phyloP scores from a whole-genome alignment of 2,329 filamentous ascomycete genomes.

The Cladosporium sp. region DNA sequence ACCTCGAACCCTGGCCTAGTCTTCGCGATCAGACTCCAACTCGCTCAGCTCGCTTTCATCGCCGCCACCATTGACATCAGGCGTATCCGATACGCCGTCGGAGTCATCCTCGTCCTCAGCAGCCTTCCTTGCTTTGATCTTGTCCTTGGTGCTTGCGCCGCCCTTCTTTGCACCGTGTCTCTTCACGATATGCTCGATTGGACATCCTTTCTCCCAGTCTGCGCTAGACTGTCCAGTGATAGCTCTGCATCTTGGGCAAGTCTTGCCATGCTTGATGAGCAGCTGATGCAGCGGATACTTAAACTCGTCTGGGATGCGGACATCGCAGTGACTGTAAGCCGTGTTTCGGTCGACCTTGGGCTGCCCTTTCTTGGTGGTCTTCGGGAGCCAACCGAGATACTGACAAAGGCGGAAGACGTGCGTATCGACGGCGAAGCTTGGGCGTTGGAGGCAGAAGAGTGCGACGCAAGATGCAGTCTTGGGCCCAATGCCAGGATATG shows the following conservation, averaged over 20 bases:
- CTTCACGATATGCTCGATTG: conserved; percentile 60
- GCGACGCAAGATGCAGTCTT: conserved; percentile 64
- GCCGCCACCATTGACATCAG: conserved; percentile 65
- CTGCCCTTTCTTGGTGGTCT: conserved; percentile 39
- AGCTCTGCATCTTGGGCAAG: conserved; percentile 57
- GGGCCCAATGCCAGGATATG: conserved; percentile 61
- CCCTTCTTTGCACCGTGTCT: conserved; percentile 54
- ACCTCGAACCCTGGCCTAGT: not conserved
- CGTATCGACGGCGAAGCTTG: conserved; percentile 62
- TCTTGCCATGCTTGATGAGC: conserved; percentile 59
- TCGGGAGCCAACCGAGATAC: conserved; percentile 60
- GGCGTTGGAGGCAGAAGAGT: conserved; percentile 60
- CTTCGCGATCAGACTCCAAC: conserved; percentile 32
- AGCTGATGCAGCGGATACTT: conserved; percentile 62
- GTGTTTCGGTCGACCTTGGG: conserved; percentile 46
- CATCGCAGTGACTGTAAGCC: conserved; percentile 58
- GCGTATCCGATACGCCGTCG: conserved; percentile 71
- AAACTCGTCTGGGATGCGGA: conserved; percentile 56
- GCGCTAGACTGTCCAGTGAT: conserved; percentile 57
- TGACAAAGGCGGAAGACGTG: conserved; percentile 61
- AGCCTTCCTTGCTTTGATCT: conserved; percentile 61
- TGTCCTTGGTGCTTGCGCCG: conserved; percentile 25
- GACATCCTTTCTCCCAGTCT: conserved; percentile 61
- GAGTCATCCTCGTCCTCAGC: conserved; percentile 70
- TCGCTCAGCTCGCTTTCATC: conserved; percentile 39